Evolutionary conservation across 2,329 filamentous ascomycete genomes (phyloP).

Genomic region (Pseudogymnoascus sp.): DNA sequence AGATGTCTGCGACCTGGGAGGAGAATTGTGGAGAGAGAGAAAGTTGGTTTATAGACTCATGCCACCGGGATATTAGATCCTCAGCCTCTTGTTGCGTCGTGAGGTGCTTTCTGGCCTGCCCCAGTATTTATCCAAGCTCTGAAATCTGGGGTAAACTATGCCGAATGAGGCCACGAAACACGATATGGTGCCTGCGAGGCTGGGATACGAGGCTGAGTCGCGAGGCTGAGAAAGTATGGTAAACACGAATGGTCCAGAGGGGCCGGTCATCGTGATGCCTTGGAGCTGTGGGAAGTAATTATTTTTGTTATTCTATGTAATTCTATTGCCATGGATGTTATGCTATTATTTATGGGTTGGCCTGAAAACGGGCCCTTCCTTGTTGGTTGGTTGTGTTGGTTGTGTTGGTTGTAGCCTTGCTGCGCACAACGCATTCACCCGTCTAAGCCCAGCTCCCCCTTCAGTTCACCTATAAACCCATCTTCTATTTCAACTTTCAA

Average conservation of each 20-base stretch:
- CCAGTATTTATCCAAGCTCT: conserved; percentile 7
- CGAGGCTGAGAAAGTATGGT: background rate
- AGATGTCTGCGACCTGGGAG: background rate
- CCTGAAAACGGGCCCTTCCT: background rate
- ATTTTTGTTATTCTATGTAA: background rate
- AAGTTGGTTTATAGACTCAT: background rate
- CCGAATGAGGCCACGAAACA: conserved; percentile 1
- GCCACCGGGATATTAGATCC: background rate
- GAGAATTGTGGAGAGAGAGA: background rate
- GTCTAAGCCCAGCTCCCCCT: background rate
- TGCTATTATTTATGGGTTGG: background rate
- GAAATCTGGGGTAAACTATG: conserved; percentile 4
- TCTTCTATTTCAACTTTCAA: background rate
- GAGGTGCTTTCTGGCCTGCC: background rate
- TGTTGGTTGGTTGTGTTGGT: background rate
- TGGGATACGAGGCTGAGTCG: background rate
- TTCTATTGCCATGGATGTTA: background rate
- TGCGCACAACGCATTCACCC: background rate
- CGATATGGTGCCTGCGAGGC: background rate
- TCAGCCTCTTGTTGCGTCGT: conserved; percentile 1
- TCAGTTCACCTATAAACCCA: background rate
- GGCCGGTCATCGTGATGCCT: background rate
- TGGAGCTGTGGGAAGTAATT: background rate
- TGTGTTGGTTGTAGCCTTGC: conserved; percentile 1
- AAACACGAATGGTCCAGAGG: background rate